Evolutionary conservation across 129 eudicot species (phyloP), one percentile per base, ranked within the genome.

Genomic region (Kitagawia praeruptora): DNA sequence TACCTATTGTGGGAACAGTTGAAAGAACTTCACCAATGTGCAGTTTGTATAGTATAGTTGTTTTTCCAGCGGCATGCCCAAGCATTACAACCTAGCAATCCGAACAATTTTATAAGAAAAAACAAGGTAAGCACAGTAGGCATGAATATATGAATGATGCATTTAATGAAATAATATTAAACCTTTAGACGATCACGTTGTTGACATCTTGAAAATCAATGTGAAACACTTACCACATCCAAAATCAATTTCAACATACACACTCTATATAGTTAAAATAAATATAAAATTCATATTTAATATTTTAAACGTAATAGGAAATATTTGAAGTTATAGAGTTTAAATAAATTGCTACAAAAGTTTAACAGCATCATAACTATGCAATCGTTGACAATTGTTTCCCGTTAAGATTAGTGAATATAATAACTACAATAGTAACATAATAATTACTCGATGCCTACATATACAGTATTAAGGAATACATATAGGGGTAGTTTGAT

Each of bases 1-100:
- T 84, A 92, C 99, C 99, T 74, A 96, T 96, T 76, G 99, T 96
- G 69, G 98, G 98, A 82, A 92, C 98, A 31, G 99, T 96, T 75
- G 99, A 96, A 79, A 96, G 78, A 83, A 96, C 98, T 90, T 96
- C 99, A 45, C 99, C 98, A 74, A 96, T 96, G 80, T 96, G 99
- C 84, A 96, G 90, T 83, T 96, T 96, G 91, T 96, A 96, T 51
- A 96, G 87, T 83, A 96, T 92, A 51, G 99, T 96, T 53, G 99
- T 95, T 86, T 95, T 95, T 27, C 98, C 98, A 74, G 97, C 98
- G 70, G 98, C 98, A 86, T 95, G 85, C 66, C 99, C 98, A 45
- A 96, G 95, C 99, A 96, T 96, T 74, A 96, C 99, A 88, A 96
- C 99, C 99, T 96, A 84, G 4, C 80, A 87, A 38, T 77, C 78